Conservation (phyloP, 805 yeast species). For the Candida namnaoensis region DNA sequence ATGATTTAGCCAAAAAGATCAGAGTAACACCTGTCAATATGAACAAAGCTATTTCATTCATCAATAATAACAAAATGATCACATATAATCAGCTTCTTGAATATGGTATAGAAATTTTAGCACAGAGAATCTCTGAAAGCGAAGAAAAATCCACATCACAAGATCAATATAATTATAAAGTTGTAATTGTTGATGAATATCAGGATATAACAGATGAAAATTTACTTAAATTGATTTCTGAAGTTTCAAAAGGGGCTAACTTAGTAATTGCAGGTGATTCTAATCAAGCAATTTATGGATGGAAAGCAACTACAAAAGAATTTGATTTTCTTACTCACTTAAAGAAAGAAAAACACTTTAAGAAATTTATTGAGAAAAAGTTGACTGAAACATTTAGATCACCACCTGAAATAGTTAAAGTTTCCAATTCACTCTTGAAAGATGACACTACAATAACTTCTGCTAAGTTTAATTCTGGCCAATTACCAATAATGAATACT, state of each 20-base stretch:
- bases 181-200: constrained; percentile 61
- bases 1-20: not conserved
- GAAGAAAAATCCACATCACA: constrained; percentile 1
- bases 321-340: constrained; percentile 17
- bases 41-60: not conserved
- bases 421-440: too few species aligned
- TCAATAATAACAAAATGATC: too few species aligned
- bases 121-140: constrained; percentile 22
- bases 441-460: too few species aligned
- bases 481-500: too few species aligned
- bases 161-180: constrained; percentile 19
- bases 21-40: not conserved
- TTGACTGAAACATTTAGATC: too few species aligned
- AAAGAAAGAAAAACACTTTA: constrained; percentile 6
- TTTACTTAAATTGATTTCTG: constrained; percentile 34
- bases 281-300: constrained; percentile 61
- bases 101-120: constrained; percentile 7
- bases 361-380: constrained; percentile 21
- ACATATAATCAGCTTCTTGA: too few species aligned
- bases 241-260: constrained; percentile 35
- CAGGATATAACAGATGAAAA: constrained; percentile 53
- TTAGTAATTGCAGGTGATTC: constrained; percentile 65
- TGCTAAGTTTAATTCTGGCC: too few species aligned
- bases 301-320: constrained; percentile 42
- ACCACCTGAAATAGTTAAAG: too few species aligned